Base-by-base conservation (phyloP, 129 eudicot genomes). In the Flaveria ramosissima region DNA sequence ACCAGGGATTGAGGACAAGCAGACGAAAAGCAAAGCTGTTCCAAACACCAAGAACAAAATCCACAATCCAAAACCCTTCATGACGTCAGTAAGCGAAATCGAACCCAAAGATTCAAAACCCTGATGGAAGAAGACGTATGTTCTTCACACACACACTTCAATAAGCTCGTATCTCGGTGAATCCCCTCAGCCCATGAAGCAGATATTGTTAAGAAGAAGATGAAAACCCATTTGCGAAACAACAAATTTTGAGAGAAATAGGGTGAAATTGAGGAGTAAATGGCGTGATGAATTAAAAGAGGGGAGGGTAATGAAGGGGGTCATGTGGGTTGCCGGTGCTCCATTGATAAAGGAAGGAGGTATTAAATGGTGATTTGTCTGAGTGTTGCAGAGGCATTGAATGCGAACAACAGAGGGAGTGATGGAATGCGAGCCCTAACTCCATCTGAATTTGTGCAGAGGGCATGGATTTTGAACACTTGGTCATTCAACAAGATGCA, bases 1-100 rank as follows among this genome's bases (percentile, higher is more conserved):
- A 80, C 83, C 83, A 55, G 74, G 62, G 66, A 23, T 1, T 43
- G 79, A 61, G 7, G 70, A 80, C 20, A 80, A 43, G 62, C 39
- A 80, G 75, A 82, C 50, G 68, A 63, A 79, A 27, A 86, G 45
- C 81, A 91, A 60, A 81, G 86, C 75, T 36, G 86, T 83, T 72
- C 85, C 85, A 76, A 79, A 47, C 70, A 86, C 72, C 70, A 86
- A 71, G 73, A 84, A 72, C 87, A 88, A 57, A 71, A 77, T 68
- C 86, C 89, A 84, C 21, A 87, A 43, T 60, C 90, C 89, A 84
- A 78, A 76, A 67, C 74, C 79, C 88, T 86, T 90, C 91, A 85
- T 88, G 61, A 78, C 72, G 61, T 72, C 61, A 15, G 26, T 4
- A 17, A 55, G 2, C 61, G 11, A n/a, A 3, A 7, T 36, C 41